These are phyloP conservation scores for Triticum aestivum DNA, from an alignment of 176 grass and related monocot species.

Conservation along the genomic window DNA sequence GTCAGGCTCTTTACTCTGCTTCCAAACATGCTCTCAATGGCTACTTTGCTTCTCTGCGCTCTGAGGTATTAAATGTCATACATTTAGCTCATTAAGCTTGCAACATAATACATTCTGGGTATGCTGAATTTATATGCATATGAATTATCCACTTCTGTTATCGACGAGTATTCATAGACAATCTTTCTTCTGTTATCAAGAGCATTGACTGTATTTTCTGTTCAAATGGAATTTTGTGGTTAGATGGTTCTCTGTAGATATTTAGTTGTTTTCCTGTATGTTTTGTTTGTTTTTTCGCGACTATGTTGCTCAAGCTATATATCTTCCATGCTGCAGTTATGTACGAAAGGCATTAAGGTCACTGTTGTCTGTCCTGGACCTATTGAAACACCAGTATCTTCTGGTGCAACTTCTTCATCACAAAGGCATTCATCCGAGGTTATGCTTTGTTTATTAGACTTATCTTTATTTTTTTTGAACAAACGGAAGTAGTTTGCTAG, in stretches of 20 bases:
- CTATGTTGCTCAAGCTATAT: not conserved
- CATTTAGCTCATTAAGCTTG: not conserved
- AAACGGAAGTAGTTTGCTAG: not conserved
- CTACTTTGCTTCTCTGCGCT: conserved; percentile 80
- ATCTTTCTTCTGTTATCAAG: not conserved
- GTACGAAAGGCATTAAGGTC: conserved; percentile 84
- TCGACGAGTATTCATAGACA: not conserved
- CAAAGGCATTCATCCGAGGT: conserved; percentile 67
- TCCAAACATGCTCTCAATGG: conserved; percentile 98
- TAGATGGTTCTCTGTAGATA: not conserved
- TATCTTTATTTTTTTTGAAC: not conserved
- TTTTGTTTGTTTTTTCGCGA: conserved; percentile 1
- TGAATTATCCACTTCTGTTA: not conserved
- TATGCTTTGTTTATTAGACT: conserved; percentile 29
- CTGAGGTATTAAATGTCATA: conserved; percentile 56
- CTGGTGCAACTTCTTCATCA: conserved; percentile 39
- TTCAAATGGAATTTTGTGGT: not conserved
- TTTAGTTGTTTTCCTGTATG: not conserved
- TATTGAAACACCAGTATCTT: conserved; percentile 67
- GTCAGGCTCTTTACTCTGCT: conserved; percentile 82
- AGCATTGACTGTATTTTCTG: not conserved
- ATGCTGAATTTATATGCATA: not conserved
- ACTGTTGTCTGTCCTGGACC: conserved; percentile 94
- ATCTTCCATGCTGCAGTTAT: conserved; percentile 60
- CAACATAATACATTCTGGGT: not conserved